Evolutionary conservation across 2,329 filamentous ascomycete genomes (phyloP).

Genomic region (Exophiala sp.): DNA sequence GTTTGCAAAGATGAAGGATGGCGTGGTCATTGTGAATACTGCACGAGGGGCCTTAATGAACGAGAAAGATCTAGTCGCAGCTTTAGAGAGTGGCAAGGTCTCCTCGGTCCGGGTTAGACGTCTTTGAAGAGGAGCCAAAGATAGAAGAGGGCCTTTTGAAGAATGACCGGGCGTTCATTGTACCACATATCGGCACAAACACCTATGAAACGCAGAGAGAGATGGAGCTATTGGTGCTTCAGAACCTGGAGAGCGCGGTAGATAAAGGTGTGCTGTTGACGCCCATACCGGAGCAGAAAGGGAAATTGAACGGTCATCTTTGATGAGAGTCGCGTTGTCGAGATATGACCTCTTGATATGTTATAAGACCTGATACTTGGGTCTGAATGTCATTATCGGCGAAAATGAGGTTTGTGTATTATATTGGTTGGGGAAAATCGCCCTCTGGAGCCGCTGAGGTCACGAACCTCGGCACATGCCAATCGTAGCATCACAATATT

Average conservation of each 20-base stretch:
- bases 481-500: not conserved
- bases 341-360: not conserved
- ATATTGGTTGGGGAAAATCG: no score
- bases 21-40: conserved; percentile 42
- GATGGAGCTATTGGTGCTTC: conserved; percentile 55
- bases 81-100: conserved; percentile 43
- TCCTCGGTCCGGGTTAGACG: conserved; percentile 42
- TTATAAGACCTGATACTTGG: not conserved
- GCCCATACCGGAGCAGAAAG: conserved; percentile 56
- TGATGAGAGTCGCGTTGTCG: not conserved
- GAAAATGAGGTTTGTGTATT: no score
- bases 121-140: conserved; percentile 44
- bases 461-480: not conserved
- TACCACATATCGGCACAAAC: conserved; percentile 56
- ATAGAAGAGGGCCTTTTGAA: conserved; percentile 45
- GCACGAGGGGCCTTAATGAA: conserved; percentile 43
- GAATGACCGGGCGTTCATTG: conserved; percentile 45
- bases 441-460: no score
- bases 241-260: conserved; percentile 53
- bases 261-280: conserved; percentile 54
- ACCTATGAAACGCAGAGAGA: conserved; percentile 57
- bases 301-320: conserved; percentile 16
- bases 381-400: no score
- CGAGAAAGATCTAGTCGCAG: conserved; percentile 43
- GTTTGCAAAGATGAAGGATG: conserved; percentile 43